Evolutionary conservation across 805 yeast species (phyloP), one percentile per base, ranked within the genome.

Genomic region (Priceomyces melissophilus): DNA sequence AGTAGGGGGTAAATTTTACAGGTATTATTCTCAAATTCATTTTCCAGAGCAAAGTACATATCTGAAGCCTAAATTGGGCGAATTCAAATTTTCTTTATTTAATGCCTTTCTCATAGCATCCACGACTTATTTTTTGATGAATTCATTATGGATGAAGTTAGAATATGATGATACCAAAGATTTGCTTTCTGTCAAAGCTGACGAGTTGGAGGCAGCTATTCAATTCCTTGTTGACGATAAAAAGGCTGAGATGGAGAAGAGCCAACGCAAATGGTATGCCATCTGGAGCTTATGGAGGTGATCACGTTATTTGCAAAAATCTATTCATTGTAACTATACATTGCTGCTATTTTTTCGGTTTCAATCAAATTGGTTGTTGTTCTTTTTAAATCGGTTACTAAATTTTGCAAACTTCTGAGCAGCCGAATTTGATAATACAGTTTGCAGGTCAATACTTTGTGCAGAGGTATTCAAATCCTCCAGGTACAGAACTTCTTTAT

Each of bases 21-120:
- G 46, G 16, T 10, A 7, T 23, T 39, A 32, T 40, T 43, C 49
- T 10, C 33, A 25, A 15, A 33, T 38, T 10, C 39, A 35, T 32
- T 37, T 42, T 31, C 53, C 45, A 5, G 41, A 39, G 30, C 17
- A 37, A 10, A 23, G 14, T 5, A 16, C 3, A 4, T 27, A 32
- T 15, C 16, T 35, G 25, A 63, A 62, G 40, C 73, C 73, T 5
- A 52, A 42, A 16, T 39, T 69, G 16, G 48, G 63, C 14, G 68
- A 69, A 46, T 69, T 69, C 54, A 20, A 55, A 31, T 53, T 52
- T 41, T 71, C 75, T 3, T 48, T 68, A 26, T 53, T 64, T 32
- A 67, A 69, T 49, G 54, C 65, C 2, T 67, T 69, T 38, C 56
- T 69, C 20, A 45, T 69, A 25, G 71, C 74, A 4, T 63, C 70